These are phyloP conservation scores for Debaryomyces sp. DNA, from an alignment of 1,139 yeast genomes.

Conservation along the genomic window DNA sequence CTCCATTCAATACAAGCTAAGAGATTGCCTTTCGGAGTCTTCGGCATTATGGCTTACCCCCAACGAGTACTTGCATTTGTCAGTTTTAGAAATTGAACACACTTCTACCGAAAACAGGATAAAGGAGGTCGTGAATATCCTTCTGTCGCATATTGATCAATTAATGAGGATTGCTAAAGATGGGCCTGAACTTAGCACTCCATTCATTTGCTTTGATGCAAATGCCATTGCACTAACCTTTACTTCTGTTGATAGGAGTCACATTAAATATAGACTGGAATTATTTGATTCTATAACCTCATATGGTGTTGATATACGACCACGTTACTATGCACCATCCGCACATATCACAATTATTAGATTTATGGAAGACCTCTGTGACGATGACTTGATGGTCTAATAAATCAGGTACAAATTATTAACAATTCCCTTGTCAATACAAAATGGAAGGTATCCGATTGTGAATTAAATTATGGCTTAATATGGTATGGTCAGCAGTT, in stretches of 20 bases:
- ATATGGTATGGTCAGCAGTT: conserved; percentile 2
- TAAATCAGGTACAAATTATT: not conserved
- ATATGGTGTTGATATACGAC: not conserved
- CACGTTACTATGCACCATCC: not conserved
- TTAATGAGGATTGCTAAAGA: not conserved
- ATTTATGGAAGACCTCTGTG: not conserved
- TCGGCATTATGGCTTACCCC: not conserved
- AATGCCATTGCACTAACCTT: conserved; percentile 3
- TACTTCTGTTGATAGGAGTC: conserved; percentile 1
- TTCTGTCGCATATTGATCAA: not conserved
- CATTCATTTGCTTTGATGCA: not conserved
- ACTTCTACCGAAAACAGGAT: not conserved
- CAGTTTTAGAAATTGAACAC: not conserved
- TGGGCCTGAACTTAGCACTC: not conserved
- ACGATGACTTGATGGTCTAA: not conserved
- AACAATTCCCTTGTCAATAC: not conserved
- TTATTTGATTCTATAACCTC: not conserved
- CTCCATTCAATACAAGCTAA: not conserved
- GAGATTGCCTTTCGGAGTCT: not conserved
- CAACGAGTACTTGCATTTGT: not conserved
- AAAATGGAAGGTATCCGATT: not conserved
- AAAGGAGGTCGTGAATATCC: not conserved
- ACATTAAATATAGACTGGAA: not conserved
- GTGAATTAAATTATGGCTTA: not conserved
- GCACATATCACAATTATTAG: conserved; percentile 3